A percentile compares a stretch with the other conserved stretches of the same genome.
Conservation (phyloP, 2,329 filamentous ascomycete species). For the Chaetomiaceae sp. region DNA sequence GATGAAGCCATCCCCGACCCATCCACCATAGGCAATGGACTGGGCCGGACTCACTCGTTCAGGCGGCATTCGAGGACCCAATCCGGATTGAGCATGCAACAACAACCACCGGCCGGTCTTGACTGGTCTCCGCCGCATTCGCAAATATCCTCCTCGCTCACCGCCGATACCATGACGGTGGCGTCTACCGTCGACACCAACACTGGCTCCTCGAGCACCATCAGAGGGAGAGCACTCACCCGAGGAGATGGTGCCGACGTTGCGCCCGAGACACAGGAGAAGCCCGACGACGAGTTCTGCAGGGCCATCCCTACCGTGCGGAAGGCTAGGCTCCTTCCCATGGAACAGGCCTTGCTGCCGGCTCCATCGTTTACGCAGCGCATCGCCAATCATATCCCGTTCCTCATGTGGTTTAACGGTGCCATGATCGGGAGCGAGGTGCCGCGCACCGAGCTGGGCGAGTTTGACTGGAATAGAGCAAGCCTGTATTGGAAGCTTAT, state of each 20-base stretch:
- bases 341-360: slow-evolving; percentile 66
- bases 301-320: slow-evolving; percentile 63
- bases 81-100: slow-evolving; percentile 17
- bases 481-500: slow-evolving; percentile 66
- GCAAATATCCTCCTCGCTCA: slow-evolving; percentile 47
- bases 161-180: slow-evolving; percentile 54
- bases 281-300: slow-evolving; percentile 45
- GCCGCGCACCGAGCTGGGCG: slow-evolving; percentile 66
- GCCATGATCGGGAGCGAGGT: slow-evolving; percentile 72
- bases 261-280: slow-evolving; percentile 24
- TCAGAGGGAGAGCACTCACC: slow-evolving; percentile 32
- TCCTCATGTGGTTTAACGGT: slow-evolving; percentile 67
- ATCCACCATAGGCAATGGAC: slow-evolving; percentile 31
- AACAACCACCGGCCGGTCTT: slow-evolving; percentile 23
- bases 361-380: slow-evolving; percentile 62
- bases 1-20: slow-evolving; percentile 60
- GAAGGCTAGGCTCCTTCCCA: slow-evolving; percentile 60
- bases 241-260: slow-evolving; percentile 18
- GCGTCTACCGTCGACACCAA: slow-evolving; percentile 36
- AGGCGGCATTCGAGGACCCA: slow-evolving; percentile 14
- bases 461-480: slow-evolving; percentile 69
- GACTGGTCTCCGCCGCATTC: slow-evolving; percentile 42
- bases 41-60: slow-evolving; percentile 11
- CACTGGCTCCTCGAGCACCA: slow-evolving; percentile 43
- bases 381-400: slow-evolving; percentile 60